Percentiles rank a stretch among this genome's conserved stretches.
Conservation (phyloP, 345 rosid species). For the Eucalyptus globulus region DNA sequence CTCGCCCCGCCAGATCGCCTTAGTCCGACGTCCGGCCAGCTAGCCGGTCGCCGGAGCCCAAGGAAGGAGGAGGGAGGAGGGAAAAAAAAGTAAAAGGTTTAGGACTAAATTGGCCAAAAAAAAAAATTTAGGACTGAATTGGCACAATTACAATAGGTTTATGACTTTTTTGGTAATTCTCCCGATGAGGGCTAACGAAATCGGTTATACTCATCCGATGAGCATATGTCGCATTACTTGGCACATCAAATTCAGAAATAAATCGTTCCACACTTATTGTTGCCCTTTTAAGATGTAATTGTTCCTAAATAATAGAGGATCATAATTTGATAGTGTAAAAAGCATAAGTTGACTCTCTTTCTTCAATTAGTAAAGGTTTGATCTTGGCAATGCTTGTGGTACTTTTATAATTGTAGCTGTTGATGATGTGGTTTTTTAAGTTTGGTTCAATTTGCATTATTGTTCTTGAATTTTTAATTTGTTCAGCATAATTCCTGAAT, state of each 20-base stretch:
- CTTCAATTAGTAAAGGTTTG: neutral
- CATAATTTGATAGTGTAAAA: neutral
- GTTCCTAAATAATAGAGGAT: neutral
- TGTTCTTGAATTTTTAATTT: too few relatives aligned
- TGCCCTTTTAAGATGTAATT: neutral
- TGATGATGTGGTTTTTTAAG: neutral
- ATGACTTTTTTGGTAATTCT: too few relatives aligned
- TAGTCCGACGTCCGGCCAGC: too few relatives aligned
- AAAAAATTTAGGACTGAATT: too few relatives aligned
- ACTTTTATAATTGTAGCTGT: neutral
- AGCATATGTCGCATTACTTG: neutral
- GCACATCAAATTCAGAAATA: neutral
- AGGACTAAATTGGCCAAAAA: too few relatives aligned
- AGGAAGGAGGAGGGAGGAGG: too few relatives aligned
- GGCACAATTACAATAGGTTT: too few relatives aligned
- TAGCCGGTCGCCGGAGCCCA: too few relatives aligned
- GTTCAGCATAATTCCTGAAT: accelerated
- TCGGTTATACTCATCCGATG: neutral
- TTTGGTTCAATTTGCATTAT: neutral
- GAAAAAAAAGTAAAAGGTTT: too few relatives aligned
- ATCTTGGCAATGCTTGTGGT: neutral
- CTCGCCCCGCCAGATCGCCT: too few relatives aligned
- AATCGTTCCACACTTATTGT: neutral
- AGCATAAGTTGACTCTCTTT: neutral
- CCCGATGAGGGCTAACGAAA: neutral